Evolutionary conservation across 2,329 filamentous ascomycete species (phyloP), one percentile per base, ranked within the genome.

Genomic region (Verticillium klebahnii): DNA sequence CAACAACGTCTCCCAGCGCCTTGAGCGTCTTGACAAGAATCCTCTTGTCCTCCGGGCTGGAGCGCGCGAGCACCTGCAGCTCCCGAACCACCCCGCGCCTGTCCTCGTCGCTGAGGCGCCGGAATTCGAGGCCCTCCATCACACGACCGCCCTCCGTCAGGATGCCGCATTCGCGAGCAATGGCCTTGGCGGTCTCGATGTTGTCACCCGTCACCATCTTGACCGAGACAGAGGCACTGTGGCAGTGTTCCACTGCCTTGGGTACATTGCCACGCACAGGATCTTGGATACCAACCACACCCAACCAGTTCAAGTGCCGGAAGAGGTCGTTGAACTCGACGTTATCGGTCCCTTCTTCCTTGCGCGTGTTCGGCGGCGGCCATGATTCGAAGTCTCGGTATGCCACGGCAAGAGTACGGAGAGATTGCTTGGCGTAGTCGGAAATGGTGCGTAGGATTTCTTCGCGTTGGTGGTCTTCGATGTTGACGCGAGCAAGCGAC

Each of bases 41-140:
- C 17, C 85, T 78, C 74, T 91, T 91, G 67, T 91, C 88, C 63
- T 90, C 86, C 0, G 88, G 88, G 52, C 86, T 89, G 0, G 88
- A 89, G 57, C 88, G 82, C 25, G 88, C 88, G 57, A 91, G 79
- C 15, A 91, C 87, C 61, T 82, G 79, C 15, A 85, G 76, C 8
- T 74, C 74, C 3, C 80, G 80, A 55, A 85, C 78, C 17, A 80
- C 75, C 60, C 78, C 76, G 29, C 76, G 74, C 73, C 82, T 80
- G 62, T 84, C 78, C 29, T 76, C 76, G 19, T 77, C 75, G 58
- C 77, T 81, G 23, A 87, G 72, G 63, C 80, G 81, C 60, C 84
- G 77, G 71, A 87, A 87, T n/a, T 76, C 77, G 2, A 85, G 82
- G 1, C 84, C 84, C 72, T 87, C 84, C 76, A 87, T 85, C 37